These are phyloP conservation scores for Salvia rosmarinus DNA, from an alignment of 257 asterid species.

Conservation along the genomic window DNA sequence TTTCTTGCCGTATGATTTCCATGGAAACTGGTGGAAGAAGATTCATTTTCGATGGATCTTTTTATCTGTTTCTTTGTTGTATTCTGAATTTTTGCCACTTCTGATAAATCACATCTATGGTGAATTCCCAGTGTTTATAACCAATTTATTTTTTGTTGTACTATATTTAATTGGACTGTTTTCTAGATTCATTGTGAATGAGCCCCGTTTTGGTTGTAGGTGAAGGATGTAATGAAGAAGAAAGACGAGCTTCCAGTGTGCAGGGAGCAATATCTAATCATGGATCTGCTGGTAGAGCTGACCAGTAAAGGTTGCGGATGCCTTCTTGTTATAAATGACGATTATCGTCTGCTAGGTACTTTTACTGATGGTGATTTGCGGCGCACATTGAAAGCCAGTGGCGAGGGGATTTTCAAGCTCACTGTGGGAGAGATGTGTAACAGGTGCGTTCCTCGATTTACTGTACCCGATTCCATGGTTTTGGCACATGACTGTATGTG, in stretches of 20 bases:
- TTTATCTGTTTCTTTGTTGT: background rate
- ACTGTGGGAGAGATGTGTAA: conserved; percentile 93
- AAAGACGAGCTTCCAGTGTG: conserved; percentile 83
- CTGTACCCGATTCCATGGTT: background rate
- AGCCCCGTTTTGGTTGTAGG: conserved; percentile 47
- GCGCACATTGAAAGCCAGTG: conserved; percentile 85
- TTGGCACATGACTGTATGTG: background rate
- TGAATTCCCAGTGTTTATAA: background rate
- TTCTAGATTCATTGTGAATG: background rate
- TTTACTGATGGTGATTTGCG: conserved; percentile 94
- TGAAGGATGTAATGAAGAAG: conserved; percentile 91
- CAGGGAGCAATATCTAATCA: conserved; percentile 75
- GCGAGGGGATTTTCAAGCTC: conserved; percentile 88
- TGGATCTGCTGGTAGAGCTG: conserved; percentile 93
- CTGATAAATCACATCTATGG: background rate
- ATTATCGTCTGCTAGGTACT: conserved; percentile 72
- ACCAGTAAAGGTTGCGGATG: conserved; percentile 96
- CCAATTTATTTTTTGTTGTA: background rate
- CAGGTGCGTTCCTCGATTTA: conserved; percentile 53
- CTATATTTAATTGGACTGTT: background rate
- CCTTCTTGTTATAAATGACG: conserved; percentile 73
- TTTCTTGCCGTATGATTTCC: background rate
- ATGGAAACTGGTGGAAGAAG: background rate
- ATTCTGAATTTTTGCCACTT: background rate
- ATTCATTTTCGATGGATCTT: conserved; percentile 15